Percentiles rank a stretch among this genome's conserved stretches.
Evolutionary conservation across 768 basidiomycete species (phyloP).

Genomic region (Chiua virens): DNA sequence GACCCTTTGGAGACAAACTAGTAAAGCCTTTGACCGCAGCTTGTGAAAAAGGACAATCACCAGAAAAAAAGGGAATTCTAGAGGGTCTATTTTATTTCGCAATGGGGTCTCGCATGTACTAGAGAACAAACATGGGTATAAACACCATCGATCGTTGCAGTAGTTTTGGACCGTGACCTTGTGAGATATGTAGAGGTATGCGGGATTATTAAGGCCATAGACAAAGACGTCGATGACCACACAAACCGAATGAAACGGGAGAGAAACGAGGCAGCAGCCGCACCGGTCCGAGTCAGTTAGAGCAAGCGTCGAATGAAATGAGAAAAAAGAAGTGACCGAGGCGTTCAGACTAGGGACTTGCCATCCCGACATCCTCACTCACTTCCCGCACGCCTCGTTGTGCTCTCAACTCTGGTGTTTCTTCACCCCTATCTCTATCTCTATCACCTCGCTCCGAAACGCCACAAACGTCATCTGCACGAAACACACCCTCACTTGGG

Average conservation of each 20-base stretch:
- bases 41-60: no score
- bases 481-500: constrained; percentile 31
- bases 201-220: constrained; percentile 23
- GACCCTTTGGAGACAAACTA: no score
- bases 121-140: constrained; percentile 26
- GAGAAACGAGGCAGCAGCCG: not conserved
- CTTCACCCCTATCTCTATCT: constrained; percentile 31
- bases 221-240: constrained; percentile 8
- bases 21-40: no score
- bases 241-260: constrained; percentile 10
- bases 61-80: no score
- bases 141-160: constrained; percentile 27
- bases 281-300: constrained; percentile 1
- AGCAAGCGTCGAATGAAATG: not conserved
- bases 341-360: constrained; percentile 26
- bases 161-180: constrained; percentile 16
- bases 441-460: constrained; percentile 20
- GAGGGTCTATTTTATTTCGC: constrained; percentile 6
- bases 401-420: constrained; percentile 33
- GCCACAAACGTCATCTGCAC: constrained; percentile 11
- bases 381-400: constrained; percentile 28
- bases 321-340: not conserved
- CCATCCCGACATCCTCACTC: constrained; percentile 33
- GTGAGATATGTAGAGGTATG: constrained; percentile 21
- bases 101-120: not conserved